Evolutionary conservation across 2,329 filamentous ascomycete genomes (phyloP).

Genomic region (Penicillium sp.): DNA sequence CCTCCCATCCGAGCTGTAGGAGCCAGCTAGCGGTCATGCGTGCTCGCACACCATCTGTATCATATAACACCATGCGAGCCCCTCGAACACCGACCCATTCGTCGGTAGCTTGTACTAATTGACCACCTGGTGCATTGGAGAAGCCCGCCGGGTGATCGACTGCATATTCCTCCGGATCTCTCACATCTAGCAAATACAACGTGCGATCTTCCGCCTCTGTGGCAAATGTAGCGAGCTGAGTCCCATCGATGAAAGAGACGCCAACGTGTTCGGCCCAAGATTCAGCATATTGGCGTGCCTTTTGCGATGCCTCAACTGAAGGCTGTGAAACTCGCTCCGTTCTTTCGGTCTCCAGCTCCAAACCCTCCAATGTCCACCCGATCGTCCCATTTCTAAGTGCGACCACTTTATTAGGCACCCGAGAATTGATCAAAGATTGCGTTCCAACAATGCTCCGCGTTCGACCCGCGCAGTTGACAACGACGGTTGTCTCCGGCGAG

Average conservation of each 20-base stretch:
- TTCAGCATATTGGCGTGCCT: constrained; percentile 9
- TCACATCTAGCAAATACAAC: constrained; percentile 31
- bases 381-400: constrained; percentile 34
- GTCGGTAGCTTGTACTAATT: constrained; percentile 34
- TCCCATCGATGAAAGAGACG: constrained; percentile 2
- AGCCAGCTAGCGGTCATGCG: constrained; percentile 34
- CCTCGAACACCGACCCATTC: constrained; percentile 36
- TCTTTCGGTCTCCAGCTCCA: constrained; percentile 26
- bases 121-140: constrained; percentile 31
- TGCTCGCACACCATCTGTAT: constrained; percentile 31
- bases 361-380: constrained; percentile 32
- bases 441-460: constrained; percentile 34
- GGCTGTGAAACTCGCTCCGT: constrained; percentile 16
- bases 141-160: constrained; percentile 27
- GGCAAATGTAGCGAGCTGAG: constrained; percentile 11
- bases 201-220: constrained; percentile 18
- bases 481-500: constrained; percentile 26
- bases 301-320: constrained; percentile 9
- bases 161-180: constrained; percentile 31
- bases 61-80: constrained; percentile 30
- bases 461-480: constrained; percentile 35
- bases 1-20: constrained; percentile 34
- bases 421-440: constrained; percentile 30
- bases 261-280: constrained; percentile 16
- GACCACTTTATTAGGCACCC: constrained; percentile 28